Evolutionary conservation across 306 rosid genomes (phyloP).

Genomic region (Mimosa pudica): DNA sequence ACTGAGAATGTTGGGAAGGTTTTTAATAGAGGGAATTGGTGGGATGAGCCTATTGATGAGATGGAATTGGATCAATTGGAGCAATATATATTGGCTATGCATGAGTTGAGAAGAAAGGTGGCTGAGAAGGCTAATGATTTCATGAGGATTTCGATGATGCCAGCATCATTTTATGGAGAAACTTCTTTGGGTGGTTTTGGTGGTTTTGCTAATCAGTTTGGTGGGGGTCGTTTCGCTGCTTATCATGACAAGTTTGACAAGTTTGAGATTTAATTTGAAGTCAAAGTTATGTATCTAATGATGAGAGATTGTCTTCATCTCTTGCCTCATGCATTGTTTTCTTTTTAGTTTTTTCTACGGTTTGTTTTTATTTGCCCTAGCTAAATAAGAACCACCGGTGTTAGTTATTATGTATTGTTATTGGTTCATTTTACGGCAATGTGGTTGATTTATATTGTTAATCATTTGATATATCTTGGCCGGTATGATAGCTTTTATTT

Average conservation of each 20-base stretch:
- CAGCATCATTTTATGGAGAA: conserved; percentile 4
- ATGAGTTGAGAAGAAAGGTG: conserved; percentile 44
- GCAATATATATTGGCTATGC: conserved; percentile 33
- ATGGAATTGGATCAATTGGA: conserved; percentile 42
- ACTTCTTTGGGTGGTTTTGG: background rate
- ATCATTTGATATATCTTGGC: background rate
- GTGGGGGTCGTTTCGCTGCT: background rate
- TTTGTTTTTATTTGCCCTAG: background rate
- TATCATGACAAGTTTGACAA: background rate
- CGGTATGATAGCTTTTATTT: background rate
- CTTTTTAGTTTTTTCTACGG: background rate
- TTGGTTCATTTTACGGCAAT: background rate
- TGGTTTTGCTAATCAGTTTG: background rate
- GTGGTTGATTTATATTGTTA: background rate
- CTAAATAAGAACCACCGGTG: background rate
- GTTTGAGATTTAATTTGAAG: background rate
- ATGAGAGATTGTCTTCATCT: background rate
- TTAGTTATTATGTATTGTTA: too few relatives aligned
- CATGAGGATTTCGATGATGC: conserved; percentile 1
- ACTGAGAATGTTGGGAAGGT: conserved; percentile 5
- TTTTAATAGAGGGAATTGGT: conserved; percentile 34
- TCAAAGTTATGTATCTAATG: background rate
- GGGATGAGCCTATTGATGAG: conserved; percentile 45
- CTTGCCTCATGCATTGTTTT: background rate
- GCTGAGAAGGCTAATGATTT: conserved; percentile 22